Conservation (phyloP, 495 filamentous ascomycete genomes). For the Neurospora tetraspora region DNA sequence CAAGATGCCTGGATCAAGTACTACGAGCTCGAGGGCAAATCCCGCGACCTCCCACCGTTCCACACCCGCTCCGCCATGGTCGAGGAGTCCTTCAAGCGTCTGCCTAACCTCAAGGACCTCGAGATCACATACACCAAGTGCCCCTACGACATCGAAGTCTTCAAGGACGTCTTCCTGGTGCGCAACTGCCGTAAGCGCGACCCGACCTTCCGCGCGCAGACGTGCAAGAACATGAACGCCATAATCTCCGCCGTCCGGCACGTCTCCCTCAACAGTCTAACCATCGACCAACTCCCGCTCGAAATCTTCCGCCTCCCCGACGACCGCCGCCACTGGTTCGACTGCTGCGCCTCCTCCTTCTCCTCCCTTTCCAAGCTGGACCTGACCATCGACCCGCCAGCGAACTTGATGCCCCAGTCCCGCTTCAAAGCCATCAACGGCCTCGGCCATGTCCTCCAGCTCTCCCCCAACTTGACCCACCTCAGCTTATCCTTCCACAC, state of each 20-base stretch:
- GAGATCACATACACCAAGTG: constrained; percentile 35
- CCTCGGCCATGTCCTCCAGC: constrained; percentile 34
- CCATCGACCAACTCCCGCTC: constrained; percentile 37
- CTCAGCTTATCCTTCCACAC: constrained; percentile 36
- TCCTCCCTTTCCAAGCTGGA: constrained; percentile 26
- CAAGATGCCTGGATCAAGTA: constrained; percentile 27
- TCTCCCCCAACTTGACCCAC: constrained; percentile 24
- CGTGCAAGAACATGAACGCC: constrained; percentile 34
- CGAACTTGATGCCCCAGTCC: constrained; percentile 21
- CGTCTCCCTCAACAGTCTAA: constrained; percentile 26
- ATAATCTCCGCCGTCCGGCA: constrained; percentile 34
- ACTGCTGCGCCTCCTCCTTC: constrained; percentile 33
- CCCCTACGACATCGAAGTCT: constrained; percentile 27
- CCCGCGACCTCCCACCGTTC: constrained; percentile 26
- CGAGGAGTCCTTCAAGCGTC: constrained; percentile 30
- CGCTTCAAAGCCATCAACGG: constrained; percentile 33
- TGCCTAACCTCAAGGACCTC: constrained; percentile 33
- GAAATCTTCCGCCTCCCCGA: constrained; percentile 29
- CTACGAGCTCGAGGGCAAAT: constrained; percentile 27
- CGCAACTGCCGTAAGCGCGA: constrained; percentile 35
- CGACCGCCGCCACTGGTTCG: constrained; percentile 34
- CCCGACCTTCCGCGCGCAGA: constrained; percentile 16
- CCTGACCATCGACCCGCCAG: constrained; percentile 30
- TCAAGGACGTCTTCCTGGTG: constrained; percentile 29
- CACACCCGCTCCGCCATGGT: constrained; percentile 28